These are phyloP conservation scores for Pseudomassariella vexata DNA, from an alignment of 2,329 filamentous ascomycete species.

Conservation along the genomic window DNA sequence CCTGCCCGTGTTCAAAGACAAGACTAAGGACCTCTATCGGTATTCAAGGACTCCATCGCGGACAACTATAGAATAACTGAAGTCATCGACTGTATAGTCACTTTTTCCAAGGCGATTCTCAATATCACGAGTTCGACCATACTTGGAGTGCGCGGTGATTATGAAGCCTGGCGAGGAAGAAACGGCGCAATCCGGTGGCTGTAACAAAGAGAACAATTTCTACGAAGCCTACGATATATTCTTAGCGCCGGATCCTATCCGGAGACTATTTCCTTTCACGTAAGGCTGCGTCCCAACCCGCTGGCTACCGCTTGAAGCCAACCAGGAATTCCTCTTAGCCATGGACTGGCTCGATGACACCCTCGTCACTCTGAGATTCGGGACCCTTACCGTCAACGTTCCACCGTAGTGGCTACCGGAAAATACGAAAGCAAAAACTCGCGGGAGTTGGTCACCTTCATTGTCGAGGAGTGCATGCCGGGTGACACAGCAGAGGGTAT, in stretches of 20 bases:
- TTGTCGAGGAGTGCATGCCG: constrained; percentile 10
- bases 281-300: constrained; percentile 10
- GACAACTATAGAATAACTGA: too few species aligned
- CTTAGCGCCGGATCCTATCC: constrained; percentile 4
- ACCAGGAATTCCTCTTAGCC: constrained; percentile 10
- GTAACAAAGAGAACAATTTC: constrained; percentile 6
- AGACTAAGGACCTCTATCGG: constrained; percentile 22
- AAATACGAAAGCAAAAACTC: constrained; percentile 6
- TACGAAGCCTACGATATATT: constrained; percentile 9
- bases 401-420: constrained; percentile 1
- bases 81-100: too few species aligned
- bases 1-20: constrained; percentile 29
- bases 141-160: too few species aligned
- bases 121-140: constrained; percentile 10
- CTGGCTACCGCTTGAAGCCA: constrained; percentile 11
- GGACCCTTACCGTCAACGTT: too few species aligned
- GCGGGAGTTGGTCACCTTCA: constrained; percentile 8
- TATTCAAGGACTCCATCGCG: constrained; percentile 7
- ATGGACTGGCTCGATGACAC: constrained; percentile 11
- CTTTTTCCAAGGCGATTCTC: constrained; percentile 8
- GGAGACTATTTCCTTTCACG: constrained; percentile 6
- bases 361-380: too few species aligned
- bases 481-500: constrained; percentile 12
- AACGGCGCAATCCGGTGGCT: background rate
- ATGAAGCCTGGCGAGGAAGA: background rate